Evolutionary conservation across 1,139 yeast species (phyloP).

Genomic region (Lodderomyces margitis): DNA sequence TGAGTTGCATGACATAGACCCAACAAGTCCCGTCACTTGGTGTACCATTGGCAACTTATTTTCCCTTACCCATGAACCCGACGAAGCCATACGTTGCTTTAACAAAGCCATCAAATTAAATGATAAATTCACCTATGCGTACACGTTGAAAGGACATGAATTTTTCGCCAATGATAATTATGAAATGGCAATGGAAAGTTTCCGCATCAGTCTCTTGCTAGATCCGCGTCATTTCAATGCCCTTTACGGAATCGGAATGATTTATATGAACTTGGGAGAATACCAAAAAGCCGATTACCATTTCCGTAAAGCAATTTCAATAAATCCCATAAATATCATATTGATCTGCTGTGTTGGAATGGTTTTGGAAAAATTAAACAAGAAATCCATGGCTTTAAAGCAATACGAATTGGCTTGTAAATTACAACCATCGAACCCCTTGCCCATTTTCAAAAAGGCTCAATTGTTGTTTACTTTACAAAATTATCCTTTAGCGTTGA

Average conservation of each 20-base stretch:
- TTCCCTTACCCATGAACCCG: slow-evolving; percentile 80
- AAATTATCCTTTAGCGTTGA: slow-evolving; percentile 68
- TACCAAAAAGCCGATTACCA: slow-evolving; percentile 81
- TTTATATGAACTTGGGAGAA: slow-evolving; percentile 82
- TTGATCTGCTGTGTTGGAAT: slow-evolving; percentile 92
- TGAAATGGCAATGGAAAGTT: slow-evolving; percentile 84
- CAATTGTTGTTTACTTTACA: slow-evolving; percentile 74
- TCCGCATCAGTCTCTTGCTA: slow-evolving; percentile 71
- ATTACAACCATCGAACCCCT: slow-evolving; percentile 80
- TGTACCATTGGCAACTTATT: slow-evolving; percentile 87
- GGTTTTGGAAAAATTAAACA: slow-evolving; percentile 78
- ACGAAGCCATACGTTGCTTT: slow-evolving; percentile 87
- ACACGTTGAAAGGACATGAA: slow-evolving; percentile 94
- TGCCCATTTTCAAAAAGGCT: slow-evolving; percentile 88
- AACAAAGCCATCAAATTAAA: slow-evolving; percentile 72
- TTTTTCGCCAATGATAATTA: slow-evolving; percentile 83
- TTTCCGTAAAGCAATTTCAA: slow-evolving; percentile 81
- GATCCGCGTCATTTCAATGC: slow-evolving; percentile 92
- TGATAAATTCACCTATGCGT: slow-evolving; percentile 80
- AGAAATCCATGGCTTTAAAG: slow-evolving; percentile 68
- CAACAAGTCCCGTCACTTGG: slow-evolving; percentile 82
- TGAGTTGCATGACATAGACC: slow-evolving; percentile 68
- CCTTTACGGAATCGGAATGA: slow-evolving; percentile 95
- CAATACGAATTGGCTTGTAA: slow-evolving; percentile 84
- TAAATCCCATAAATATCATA: slow-evolving; percentile 88